Evolutionary conservation across 2,329 filamentous ascomycete species (phyloP), one percentile per base, ranked within the genome.

Genomic region (Fusarium domesticum): DNA sequence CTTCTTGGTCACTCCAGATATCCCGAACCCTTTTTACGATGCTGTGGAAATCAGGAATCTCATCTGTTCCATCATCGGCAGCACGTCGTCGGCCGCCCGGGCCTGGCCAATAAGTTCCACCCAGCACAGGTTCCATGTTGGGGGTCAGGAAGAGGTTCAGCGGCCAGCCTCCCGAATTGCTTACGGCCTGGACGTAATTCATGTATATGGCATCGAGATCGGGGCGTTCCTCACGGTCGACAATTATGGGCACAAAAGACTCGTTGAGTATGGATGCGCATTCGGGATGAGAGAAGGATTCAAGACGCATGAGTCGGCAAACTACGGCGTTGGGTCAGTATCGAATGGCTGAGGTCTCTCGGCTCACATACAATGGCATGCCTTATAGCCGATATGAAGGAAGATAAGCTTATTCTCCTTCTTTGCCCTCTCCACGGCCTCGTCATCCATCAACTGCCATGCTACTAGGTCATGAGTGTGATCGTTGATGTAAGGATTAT

Each of bases 121-220:
- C 93, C 68, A 96, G 97, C 8, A 98, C 87, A 1, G 93, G 93
- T 61, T 96, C 85, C 18, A 97, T 77, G 56, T 95, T 85, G 1
- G 93, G 90, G 0, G 93, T 98, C 20, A 97, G 77, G 64, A 98
- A 97, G n/a, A 96, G 84, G 62, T 96, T 97, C 48, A 97, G 71
- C 1, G 93, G 93, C 91, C 93, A 97, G 31, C 93, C 93, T 8
- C 90, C 92, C 2, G 81, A 85, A 16, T 87, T 90, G 46, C 87
- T 95, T 10, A 93, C 92, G 2, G 92, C 92, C 65, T 96, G 90
- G 32, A 96, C 85, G 66, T 96, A 98, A 71, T 96, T 96, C 89
- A 96, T 96, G 67, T 97, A 97, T 53, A 97, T 91, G 50, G 87
- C 84, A 63, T 98, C 93, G 53, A 97, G 83, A 63, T 97, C 91